Base-by-base conservation (phyloP, 1,284 basidiomycete genomes). In the Moesziomyces aphidis region DNA sequence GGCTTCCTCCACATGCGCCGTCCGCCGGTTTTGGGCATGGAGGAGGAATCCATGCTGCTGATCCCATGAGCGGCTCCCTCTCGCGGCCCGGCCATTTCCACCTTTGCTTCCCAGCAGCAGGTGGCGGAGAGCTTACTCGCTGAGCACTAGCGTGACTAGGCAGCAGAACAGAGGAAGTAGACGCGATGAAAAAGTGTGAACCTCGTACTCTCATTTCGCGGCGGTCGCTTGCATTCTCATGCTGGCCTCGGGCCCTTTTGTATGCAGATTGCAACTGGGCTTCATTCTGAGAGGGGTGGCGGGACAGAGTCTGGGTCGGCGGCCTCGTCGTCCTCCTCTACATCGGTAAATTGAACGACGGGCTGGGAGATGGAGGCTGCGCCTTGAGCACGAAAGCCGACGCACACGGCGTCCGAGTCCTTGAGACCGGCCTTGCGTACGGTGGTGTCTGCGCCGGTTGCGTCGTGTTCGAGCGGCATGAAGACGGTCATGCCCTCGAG, bases 361-460 rank as follows among this genome's bases (percentile, higher is more conserved):
- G 72, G 72, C n/a, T 74, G 72, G 4, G 72, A 74, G 49, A 74
- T 59, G 5, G 67, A 60, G 13, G 66, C 72, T 13, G 66, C 55
- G 17, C 72, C 72, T 23, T 57, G 21, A 15, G 67, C 66, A 19
- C 72, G 58, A 45, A 74, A 74, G 21, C 72, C 72, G 4, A 74
- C 60, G 45, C 66, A 69, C 42, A 74, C 52, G 6, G 50, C 59
- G 39, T 74, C 72, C 17, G 72, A 39, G 24, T 74, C 72, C 49
- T 74, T 74, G 59, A 74, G 67, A 19, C 62, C 67, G 5, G 67
- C 72, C 22, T 74, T 74, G 45, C 56, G 60, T 17, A 74, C 72
- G 9, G 67, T 66, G 1, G 53, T 24, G 15, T 66, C 56, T 1
- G 61, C 50, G 17, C 50, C 51, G 9, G 51, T 4, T 4, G 59